Evolutionary conservation across 495 filamentous ascomycete species (phyloP), one percentile per base, ranked within the genome.

Genomic region (Tuber umbilicatum): DNA sequence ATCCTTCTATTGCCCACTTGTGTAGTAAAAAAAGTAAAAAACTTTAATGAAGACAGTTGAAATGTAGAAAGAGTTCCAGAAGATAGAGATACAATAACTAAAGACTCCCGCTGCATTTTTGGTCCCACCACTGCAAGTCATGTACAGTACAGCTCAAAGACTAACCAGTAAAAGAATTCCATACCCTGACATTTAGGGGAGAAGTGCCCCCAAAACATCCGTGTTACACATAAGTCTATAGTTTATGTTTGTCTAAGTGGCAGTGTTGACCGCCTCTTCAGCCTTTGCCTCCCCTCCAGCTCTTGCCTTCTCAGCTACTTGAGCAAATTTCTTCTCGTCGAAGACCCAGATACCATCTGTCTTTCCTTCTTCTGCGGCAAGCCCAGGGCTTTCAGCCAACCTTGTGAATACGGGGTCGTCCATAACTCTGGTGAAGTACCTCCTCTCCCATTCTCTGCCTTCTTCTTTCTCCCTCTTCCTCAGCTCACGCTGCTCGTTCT

Each of bases 291-390:
- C 55, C 14, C 14, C 55, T 64, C 14, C 55, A 35, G 27, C 27
- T 17, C 14, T 64, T 37, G 78, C 75, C 64, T 84, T 81, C 12
- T 69, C 81, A 27, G 84, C 83, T 40, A 83, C 85, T 75, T 85
- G 83, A 27, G 83, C 86, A 27, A 89, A 89, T 83, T 93, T 93
- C 47, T 84, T 84, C 38, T 81, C 77, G 82, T 96, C 92, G 83
- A 93, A 97, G 50, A 91, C 86, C 94, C 94, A 97, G 37, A 97
- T 87, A 5, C 94, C 94, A 73, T 90, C 91, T 12, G 94, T 97
- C 86, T 94, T 92, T 73, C 93, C 92, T 40, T 87, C 86, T 74
- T 95, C 93, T n/a, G 86, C 85, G 78, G 88, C 86, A 19, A 91
- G 80, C 35, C 90, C 88, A 5, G 89, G 84, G 73, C 83, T 83